These are phyloP conservation scores for Leccinum disarticulatum DNA, from an alignment of 768 basidiomycete species.

Conservation along the genomic window DNA sequence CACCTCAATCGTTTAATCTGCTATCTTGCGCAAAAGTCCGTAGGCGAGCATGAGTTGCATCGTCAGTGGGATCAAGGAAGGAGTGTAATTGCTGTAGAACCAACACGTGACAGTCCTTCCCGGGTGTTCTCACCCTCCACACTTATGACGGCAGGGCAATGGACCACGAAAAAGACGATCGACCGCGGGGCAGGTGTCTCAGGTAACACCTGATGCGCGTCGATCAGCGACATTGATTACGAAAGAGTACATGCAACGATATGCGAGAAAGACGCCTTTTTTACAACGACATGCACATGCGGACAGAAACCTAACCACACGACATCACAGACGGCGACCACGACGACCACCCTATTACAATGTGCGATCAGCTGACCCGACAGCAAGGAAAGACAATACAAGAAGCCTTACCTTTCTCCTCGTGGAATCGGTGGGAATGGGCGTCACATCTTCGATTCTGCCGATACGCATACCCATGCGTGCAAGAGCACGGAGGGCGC, in stretches of 20 bases:
- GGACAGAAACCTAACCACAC: slow-evolving; percentile 10
- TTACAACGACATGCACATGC: slow-evolving; percentile 16
- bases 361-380: slow-evolving; percentile 1
- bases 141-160: not conserved
- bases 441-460: slow-evolving; percentile 97
- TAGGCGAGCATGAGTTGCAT: slow-evolving; percentile 59
- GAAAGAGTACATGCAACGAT: slow-evolving; percentile 37
- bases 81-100: not conserved
- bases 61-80: not conserved
- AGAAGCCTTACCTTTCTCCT: slow-evolving; percentile 78
- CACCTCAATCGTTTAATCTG: slow-evolving; percentile 56
- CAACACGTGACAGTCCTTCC: not conserved
- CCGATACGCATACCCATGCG: slow-evolving; percentile 98
- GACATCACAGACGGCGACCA: slow-evolving; percentile 85
- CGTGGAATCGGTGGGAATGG: slow-evolving; percentile 95
- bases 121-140: not conserved
- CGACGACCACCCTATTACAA: slow-evolving; percentile 88
- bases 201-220: slow-evolving; percentile 73
- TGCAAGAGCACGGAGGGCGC: slow-evolving; percentile 95
- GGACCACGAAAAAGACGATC: slow-evolving; percentile 24
- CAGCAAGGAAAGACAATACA: not conserved
- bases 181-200: slow-evolving; percentile 79
- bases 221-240: slow-evolving; percentile 71
- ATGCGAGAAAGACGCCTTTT: slow-evolving; percentile 24
- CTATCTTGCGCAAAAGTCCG: slow-evolving; percentile 56